phyloP scores from a whole-genome alignment of 2,329 filamentous ascomycete genomes.

The Pseudocercospora fijiensis region DNA sequence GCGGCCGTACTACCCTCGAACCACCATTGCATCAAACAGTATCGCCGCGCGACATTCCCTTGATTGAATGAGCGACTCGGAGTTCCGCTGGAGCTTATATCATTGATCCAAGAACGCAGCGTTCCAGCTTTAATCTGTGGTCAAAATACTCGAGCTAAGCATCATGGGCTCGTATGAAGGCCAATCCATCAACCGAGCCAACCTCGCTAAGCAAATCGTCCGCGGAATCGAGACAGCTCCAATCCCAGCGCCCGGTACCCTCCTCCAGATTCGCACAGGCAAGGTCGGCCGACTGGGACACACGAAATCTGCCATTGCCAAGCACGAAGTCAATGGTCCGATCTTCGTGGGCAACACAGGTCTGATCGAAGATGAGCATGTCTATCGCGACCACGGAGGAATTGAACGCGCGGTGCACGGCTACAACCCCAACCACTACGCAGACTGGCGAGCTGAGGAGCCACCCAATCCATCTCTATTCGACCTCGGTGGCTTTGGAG shows the following conservation, averaged over 20 bases:
- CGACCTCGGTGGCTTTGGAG: slow-evolving; percentile 58
- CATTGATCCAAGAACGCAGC: too few relatives aligned
- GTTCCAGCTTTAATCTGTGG: too few relatives aligned
- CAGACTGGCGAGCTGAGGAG: slow-evolving; percentile 52
- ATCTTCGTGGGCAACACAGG: slow-evolving; percentile 50
- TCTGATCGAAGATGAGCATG: slow-evolving; percentile 59
- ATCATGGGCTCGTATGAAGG: neutral
- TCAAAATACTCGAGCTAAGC: neutral
- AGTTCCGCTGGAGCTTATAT: too few relatives aligned
- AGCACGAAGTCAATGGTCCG: slow-evolving; percentile 44
- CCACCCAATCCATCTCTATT: slow-evolving; percentile 52
- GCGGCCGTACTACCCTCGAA: too few relatives aligned
- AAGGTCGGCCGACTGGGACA: slow-evolving; percentile 11
- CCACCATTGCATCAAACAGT: too few relatives aligned
- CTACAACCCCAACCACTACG: slow-evolving; percentile 60
- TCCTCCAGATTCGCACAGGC: slow-evolving; percentile 21
- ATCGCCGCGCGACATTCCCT: too few relatives aligned
- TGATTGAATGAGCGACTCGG: too few relatives aligned
- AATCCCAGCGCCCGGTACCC: slow-evolving; percentile 8
- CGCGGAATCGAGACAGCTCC: slow-evolving; percentile 5
- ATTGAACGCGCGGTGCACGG: slow-evolving; percentile 59
- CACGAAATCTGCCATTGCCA: slow-evolving; percentile 34
- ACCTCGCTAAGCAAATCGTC: slow-evolving; percentile 12
- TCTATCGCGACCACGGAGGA: slow-evolving; percentile 61
- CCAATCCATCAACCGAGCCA: neutral